These are phyloP conservation scores for Papiliotrema fonsecae DNA, from an alignment of 1,284 basidiomycete genomes.

Conservation along the genomic window DNA sequence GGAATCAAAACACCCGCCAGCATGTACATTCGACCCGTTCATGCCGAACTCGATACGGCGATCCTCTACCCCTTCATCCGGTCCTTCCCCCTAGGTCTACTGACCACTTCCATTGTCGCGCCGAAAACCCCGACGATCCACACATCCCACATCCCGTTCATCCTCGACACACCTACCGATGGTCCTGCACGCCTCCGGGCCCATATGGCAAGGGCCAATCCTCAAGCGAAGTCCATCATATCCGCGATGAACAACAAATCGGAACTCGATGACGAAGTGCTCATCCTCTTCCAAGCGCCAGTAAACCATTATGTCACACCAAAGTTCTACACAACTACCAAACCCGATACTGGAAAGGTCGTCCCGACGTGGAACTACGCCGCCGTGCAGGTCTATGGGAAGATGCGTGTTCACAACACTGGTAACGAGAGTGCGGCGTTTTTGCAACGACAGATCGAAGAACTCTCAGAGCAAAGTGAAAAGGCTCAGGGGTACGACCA, in stretches of 20 bases:
- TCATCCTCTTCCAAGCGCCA: constrained; percentile 44
- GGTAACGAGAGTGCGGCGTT: constrained; percentile 21
- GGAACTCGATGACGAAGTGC: constrained; percentile 30
- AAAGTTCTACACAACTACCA: constrained; percentile 42
- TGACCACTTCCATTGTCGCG: constrained; percentile 48
- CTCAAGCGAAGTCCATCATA: constrained; percentile 40
- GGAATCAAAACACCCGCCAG: constrained; percentile 5
- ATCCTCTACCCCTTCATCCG: constrained; percentile 47
- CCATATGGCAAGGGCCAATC: constrained; percentile 47
- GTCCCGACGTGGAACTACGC: constrained; percentile 49
- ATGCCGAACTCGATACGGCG: constrained; percentile 47
- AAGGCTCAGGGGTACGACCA: constrained; percentile 11
- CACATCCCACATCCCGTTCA: constrained; percentile 50
- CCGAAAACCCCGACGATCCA: constrained; percentile 42
- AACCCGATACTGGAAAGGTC: constrained; percentile 43
- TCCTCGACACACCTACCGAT: constrained; percentile 39
- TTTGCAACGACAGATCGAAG: constrained; percentile 35
- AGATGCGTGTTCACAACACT: constrained; percentile 24
- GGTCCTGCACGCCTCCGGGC: constrained; percentile 27
- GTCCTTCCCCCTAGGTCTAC: constrained; percentile 47
- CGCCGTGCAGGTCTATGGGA: constrained; percentile 47
- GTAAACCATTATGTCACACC: constrained; percentile 45
- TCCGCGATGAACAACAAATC: constrained; percentile 3
- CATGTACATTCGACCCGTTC: constrained; percentile 50
- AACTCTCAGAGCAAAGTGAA: constrained; percentile 32